These are phyloP conservation scores for Hypoxylon sp. DNA, from an alignment of 2,329 filamentous ascomycete species.

Conservation along the genomic window DNA sequence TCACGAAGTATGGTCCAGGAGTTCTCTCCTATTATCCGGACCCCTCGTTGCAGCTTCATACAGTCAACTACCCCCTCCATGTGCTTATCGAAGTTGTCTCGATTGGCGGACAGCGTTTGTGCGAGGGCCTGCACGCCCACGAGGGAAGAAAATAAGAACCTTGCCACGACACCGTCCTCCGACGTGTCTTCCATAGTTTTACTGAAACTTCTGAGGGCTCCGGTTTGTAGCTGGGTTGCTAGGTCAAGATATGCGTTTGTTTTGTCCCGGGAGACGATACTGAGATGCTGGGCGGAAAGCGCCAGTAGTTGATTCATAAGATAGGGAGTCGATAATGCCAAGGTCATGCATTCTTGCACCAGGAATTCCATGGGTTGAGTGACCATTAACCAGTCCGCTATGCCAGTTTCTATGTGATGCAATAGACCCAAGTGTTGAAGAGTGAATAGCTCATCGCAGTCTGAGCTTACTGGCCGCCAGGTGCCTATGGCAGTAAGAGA, in stretches of 20 bases:
- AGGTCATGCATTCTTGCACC: conserved; percentile 2
- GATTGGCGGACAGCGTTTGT: neutral
- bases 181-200: neutral
- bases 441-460: neutral
- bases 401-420: conserved; percentile 6
- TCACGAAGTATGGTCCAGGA: neutral
- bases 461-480: neutral
- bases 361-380: conserved; percentile 4
- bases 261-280: neutral
- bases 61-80: neutral
- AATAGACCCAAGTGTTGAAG: conserved; percentile 1
- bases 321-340: conserved; percentile 8
- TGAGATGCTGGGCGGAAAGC: conserved; percentile 12
- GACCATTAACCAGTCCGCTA: neutral
- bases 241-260: neutral
- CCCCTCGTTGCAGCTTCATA: conserved; percentile 6
- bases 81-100: neutral
- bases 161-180: neutral
- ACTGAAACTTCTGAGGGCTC: neutral
- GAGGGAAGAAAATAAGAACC: neutral
- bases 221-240: neutral
- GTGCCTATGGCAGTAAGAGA: neutral
- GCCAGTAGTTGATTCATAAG: conserved; percentile 23
- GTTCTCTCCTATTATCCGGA: neutral
- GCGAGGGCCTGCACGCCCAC: neutral